Evolutionary conservation across 2,329 filamentous ascomycete genomes (phyloP).

Genomic region (Trichoderma sp.): DNA sequence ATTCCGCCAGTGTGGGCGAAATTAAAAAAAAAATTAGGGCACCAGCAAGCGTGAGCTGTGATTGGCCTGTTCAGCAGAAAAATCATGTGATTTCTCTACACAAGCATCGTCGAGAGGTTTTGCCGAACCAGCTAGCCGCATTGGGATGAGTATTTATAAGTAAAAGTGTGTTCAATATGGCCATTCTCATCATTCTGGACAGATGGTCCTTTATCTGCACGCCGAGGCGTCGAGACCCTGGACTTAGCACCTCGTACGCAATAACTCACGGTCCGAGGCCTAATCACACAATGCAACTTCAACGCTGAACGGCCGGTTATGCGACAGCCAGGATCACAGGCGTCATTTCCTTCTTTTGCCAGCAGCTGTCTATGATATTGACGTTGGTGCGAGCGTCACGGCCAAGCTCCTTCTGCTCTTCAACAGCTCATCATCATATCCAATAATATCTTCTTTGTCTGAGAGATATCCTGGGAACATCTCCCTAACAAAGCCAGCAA

Average conservation of each 20-base stretch:
- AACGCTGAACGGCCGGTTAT: neutral
- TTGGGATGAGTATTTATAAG: slow-evolving; percentile 12
- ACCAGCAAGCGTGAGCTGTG: slow-evolving; percentile 16
- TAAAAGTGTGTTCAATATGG: slow-evolving; percentile 6
- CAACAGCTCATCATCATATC: neutral
- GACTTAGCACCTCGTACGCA: neutral
- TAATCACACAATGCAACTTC: neutral
- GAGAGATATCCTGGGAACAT: neutral
- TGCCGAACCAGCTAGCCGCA: neutral
- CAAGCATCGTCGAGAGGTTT: neutral
- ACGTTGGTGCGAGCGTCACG: neutral
- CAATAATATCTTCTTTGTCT: neutral
- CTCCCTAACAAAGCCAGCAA: neutral
- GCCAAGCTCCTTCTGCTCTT: neutral
- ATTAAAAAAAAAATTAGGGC: slow-evolving; percentile 27
- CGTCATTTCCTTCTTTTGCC: neutral
- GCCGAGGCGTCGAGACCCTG: neutral
- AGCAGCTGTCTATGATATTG: neutral
- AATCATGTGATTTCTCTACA: slow-evolving; percentile 21
- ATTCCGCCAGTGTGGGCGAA: slow-evolving; percentile 24
- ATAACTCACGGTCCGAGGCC: neutral
- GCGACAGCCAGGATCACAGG: neutral
- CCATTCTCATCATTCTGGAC: neutral
- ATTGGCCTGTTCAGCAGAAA: slow-evolving; percentile 1
- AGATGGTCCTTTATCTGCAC: neutral